Percentiles rank a stretch among this genome's conserved stretches.
phyloP scores from a whole-genome alignment of 306 rosid species.

The Vachellia pachyceras region DNA sequence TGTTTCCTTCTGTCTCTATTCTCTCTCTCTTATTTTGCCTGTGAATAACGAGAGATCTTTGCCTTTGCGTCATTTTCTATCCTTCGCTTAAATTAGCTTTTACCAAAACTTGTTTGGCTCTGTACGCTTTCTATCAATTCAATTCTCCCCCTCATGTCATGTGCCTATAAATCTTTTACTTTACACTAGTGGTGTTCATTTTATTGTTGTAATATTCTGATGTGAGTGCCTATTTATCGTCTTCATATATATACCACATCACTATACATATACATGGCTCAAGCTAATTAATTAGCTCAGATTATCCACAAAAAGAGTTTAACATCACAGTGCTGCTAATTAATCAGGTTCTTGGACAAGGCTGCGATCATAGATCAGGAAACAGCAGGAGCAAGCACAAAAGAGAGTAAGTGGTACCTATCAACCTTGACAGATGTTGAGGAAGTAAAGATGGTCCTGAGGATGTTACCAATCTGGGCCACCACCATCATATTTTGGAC shows the following conservation, averaged over 20 bases:
- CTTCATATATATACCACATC: not conserved
- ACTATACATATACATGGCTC: not conserved
- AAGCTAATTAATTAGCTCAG: not conserved
- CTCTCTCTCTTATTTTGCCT: not conserved
- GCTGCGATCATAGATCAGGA: constrained; percentile 64
- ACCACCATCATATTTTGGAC: constrained; percentile 88
- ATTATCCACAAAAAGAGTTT: not conserved
- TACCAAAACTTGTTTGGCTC: not conserved
- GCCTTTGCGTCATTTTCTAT: not conserved
- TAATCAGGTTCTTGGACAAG: constrained; percentile 75
- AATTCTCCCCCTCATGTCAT: not conserved
- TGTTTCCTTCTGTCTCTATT: not conserved
- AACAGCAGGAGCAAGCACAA: not conserved
- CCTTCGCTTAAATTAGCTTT: not conserved
- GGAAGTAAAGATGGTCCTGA: constrained; percentile 70
- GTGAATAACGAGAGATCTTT: not conserved
- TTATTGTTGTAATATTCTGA: not conserved
- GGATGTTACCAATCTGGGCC: constrained; percentile 93
- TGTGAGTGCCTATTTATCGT: not conserved
- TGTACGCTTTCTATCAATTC: not conserved
- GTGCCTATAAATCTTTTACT: not conserved
- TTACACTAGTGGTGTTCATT: not conserved
- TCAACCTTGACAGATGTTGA: constrained; percentile 81
- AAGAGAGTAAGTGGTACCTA: constrained; percentile 61
- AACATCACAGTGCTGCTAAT: not conserved